A percentile compares a stretch with the other conserved stretches of the same genome.
Evolutionary conservation across 345 rosid genomes (phyloP).

Genomic region (Heritiera fomes): DNA sequence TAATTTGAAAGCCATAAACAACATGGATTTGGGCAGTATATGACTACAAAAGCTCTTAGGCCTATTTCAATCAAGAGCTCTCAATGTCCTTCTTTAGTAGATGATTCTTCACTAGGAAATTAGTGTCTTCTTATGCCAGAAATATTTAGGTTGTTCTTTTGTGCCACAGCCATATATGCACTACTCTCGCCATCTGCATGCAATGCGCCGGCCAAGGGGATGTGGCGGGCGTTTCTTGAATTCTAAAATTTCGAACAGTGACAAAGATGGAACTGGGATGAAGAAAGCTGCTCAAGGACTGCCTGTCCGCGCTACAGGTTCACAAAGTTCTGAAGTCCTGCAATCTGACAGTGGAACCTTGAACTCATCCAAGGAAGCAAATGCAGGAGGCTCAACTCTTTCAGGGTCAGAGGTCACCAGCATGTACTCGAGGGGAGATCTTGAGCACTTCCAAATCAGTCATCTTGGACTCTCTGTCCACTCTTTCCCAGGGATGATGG

Average conservation of each 20-base stretch:
- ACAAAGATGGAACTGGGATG: conserved; percentile 33
- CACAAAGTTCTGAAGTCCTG: conserved; percentile 78
- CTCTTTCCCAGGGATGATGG: conserved; percentile 46
- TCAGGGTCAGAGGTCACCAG: conserved; percentile 84
- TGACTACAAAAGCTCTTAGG: not conserved
- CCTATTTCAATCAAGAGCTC: not conserved
- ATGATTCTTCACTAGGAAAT: conserved; percentile 13
- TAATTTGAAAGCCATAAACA: not conserved
- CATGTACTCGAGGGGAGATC: conserved; percentile 46
- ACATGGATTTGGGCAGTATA: not conserved
- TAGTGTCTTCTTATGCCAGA: not conserved
- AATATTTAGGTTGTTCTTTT: conserved; percentile 15
- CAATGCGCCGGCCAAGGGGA: conserved; percentile 97
- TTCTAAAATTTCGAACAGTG: conserved; percentile 36
- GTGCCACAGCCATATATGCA: conserved; percentile 82
- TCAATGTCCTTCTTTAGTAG: not conserved
- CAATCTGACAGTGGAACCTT: conserved; percentile 67
- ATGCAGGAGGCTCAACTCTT: conserved; percentile 40
- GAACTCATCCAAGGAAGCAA: conserved; percentile 59
- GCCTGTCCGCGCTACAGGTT: conserved; percentile 50
- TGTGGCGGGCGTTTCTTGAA: conserved; percentile 96
- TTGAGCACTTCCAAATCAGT: conserved; percentile 36
- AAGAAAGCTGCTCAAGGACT: conserved; percentile 31
- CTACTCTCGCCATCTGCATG: conserved; percentile 88
- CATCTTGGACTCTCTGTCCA: conserved; percentile 43